Base-by-base conservation (phyloP, 352 stramenopile species). In the Phytophthora hybrid region DNA sequence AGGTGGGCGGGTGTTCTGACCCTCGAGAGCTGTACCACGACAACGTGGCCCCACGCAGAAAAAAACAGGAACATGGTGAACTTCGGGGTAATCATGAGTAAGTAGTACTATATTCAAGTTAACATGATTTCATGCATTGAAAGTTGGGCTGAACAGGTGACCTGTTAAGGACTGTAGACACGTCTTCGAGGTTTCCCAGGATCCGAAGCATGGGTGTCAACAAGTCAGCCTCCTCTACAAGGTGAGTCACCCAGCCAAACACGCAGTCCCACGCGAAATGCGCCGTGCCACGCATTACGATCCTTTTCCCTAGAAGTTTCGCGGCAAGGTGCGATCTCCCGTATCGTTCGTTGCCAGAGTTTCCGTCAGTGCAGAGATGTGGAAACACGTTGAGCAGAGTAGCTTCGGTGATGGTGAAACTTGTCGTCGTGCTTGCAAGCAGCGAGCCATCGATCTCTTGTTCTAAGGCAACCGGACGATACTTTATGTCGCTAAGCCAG, bases 41-140 rank as follows among this genome's bases (percentile, higher is more conserved):
- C 56, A 67, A 37, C n/a, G 63, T 76, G 37, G 18, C 59, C 63
- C 6, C 8, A 72, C 69, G 9, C 23, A 63, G 21, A 55, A 31
- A 55, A 31, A 31, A 31, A 31, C 26, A 31, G 26, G 26, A 31
- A 31, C 23, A 5, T 31, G 26, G 26, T 31, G 26, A 31, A 31
- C 26, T 31, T 31, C 4, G 26, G 26, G 4, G 9, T 59, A 47
- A 5, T 41, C 59, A 13, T 34, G 26, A 31, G 26, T 31, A 31
- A 41, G 8, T 39, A 13, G 11, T 26, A 26, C 23, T 26, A 26
- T 41, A 41, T 13, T 14, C 34, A 41, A 5, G 34, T 41, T 41
- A 10, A 41, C 34, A 14, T 41, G 34, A 6, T 13, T 13, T 41
- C 10, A 41, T 41, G 13, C 34, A 23, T 52, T 23, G 46, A 11